Evolutionary conservation across 176 grass and related monocot genomes (phyloP).

Genomic region (Phoenix dactylifera): DNA sequence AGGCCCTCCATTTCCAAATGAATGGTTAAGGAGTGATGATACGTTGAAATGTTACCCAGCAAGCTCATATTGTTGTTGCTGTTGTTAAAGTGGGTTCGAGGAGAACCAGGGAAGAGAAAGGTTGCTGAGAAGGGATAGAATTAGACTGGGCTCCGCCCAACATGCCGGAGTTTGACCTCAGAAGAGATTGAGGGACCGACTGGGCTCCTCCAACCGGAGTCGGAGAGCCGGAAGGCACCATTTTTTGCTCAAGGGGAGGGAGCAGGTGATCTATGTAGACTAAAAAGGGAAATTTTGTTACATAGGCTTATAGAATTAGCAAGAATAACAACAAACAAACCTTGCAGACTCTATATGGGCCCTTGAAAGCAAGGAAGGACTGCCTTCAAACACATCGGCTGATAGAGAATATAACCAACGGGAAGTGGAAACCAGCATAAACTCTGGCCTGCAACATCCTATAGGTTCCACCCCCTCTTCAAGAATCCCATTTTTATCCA

Average conservation of each 20-base stretch:
- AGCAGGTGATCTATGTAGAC: background rate
- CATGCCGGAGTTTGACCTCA: slow-evolving; percentile 19
- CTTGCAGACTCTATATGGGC: no score
- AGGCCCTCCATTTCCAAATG: slow-evolving; percentile 7
- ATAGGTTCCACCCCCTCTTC: background rate
- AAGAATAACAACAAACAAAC: background rate
- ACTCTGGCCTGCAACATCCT: background rate
- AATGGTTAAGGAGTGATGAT: slow-evolving; percentile 18
- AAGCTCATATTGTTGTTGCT: slow-evolving; percentile 15
- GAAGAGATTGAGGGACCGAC: slow-evolving; percentile 14
- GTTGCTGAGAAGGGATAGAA: slow-evolving; percentile 7
- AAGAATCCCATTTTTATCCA: slow-evolving; percentile 1
- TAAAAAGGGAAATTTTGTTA: background rate
- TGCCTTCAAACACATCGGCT: no score
- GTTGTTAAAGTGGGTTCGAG: slow-evolving; percentile 21
- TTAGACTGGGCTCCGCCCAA: background rate
- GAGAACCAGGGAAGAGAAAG: slow-evolving; percentile 27
- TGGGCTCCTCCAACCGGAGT: slow-evolving; percentile 8
- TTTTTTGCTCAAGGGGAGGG: background rate
- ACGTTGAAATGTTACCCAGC: slow-evolving; percentile 16
- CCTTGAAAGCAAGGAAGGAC: no score
- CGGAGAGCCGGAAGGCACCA: slow-evolving; percentile 25
- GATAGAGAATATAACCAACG: background rate
- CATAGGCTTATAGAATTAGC: slow-evolving; percentile 11
- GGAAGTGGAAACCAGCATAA: background rate